Percentiles rank a stretch among this genome's conserved stretches.
Conservation (phyloP, 129 eudicot genomes). For the Escallonia herrerae region DNA sequence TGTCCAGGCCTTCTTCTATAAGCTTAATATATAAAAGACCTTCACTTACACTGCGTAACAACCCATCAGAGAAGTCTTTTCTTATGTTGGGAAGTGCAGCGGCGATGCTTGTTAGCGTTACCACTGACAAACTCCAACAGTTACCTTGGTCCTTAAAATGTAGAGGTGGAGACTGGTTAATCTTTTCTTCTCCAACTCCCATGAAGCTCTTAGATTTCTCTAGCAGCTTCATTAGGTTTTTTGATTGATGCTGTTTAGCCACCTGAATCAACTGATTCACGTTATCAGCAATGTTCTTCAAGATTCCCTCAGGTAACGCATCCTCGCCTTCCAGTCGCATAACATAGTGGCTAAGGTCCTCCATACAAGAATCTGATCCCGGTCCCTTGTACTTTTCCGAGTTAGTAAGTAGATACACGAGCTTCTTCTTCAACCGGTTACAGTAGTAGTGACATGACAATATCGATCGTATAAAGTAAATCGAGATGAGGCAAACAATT, state of each 20-base stretch:
- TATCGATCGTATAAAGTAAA: background rate
- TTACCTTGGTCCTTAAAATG: background rate
- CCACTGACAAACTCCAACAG: conserved; percentile 24
- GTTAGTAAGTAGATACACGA: no score
- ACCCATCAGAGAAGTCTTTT: background rate
- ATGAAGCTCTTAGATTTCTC: conserved; percentile 1
- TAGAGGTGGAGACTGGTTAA: background rate
- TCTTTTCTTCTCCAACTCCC: conserved; percentile 7
- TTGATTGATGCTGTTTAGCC: conserved; percentile 15
- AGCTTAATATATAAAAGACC: conserved; percentile 17
- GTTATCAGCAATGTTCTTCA: background rate
- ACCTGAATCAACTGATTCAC: background rate
- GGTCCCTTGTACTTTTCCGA: no score
- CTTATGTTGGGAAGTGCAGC: conserved; percentile 17
- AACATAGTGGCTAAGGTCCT: conserved; percentile 5
- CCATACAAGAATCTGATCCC: background rate
- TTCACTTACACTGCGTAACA: conserved; percentile 17
- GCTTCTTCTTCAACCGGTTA: conserved; percentile 1
- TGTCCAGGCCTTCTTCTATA: conserved; percentile 18
- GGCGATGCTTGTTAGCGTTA: conserved; percentile 17
- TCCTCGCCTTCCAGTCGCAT: conserved; percentile 14
- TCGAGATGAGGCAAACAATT: background rate
- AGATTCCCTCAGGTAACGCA: background rate
- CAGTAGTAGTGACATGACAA: conserved; percentile 1
- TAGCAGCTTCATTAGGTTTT: conserved; percentile 10